phyloP scores from a whole-genome alignment of 176 grass and related monocot genomes.

The Canna indica region DNA sequence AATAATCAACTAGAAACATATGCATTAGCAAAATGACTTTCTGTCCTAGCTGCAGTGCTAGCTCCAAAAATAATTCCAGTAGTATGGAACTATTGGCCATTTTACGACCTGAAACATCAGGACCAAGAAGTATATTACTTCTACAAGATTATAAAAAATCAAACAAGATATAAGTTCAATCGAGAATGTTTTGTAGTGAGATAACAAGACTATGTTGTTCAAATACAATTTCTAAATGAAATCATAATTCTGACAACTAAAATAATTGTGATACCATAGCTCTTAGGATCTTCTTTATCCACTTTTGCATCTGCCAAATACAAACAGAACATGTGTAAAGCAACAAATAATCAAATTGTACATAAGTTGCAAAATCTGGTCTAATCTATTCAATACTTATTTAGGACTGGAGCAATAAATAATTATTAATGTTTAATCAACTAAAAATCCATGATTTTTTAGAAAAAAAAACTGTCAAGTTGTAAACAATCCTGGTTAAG shows the following conservation, averaged over 20 bases:
- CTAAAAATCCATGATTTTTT: neutral
- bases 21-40: neutral
- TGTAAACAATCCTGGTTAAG: too few relatives aligned
- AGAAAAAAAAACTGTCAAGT: neutral
- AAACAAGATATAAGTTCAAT: too few relatives aligned
- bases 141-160: neutral
- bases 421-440: neutral
- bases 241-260: conserved; percentile 9
- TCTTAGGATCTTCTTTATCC: conserved; percentile 61
- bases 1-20: conserved; percentile 5
- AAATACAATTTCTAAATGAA: neutral
- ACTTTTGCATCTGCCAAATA: conserved; percentile 42
- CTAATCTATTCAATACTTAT: neutral
- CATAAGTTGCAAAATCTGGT: neutral
- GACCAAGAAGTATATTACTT: neutral
- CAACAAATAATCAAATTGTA: conserved; percentile 2
- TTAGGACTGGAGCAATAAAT: neutral
- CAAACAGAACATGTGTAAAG: conserved; percentile 20
- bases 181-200: neutral
- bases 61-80: neutral
- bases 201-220: too few relatives aligned
- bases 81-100: neutral
- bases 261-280: conserved; percentile 28
- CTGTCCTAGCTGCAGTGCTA: neutral
- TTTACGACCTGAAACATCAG: neutral